phyloP scores from a whole-genome alignment of 192 early-diverging fungal genomes.

The Dispira parvispora region DNA sequence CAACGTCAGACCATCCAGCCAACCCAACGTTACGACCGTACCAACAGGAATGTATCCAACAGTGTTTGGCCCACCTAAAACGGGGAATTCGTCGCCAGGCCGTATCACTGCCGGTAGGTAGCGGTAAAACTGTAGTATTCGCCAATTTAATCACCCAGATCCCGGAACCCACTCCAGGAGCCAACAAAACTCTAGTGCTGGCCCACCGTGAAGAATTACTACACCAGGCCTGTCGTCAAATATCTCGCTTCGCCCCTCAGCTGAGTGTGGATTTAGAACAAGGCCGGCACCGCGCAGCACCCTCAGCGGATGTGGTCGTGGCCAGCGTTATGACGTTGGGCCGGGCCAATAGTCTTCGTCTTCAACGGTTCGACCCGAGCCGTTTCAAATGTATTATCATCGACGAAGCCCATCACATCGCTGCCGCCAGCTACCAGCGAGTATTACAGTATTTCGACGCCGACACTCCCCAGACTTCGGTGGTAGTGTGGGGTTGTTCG shows the following conservation, averaged over 20 bases:
- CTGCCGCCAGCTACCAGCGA: slow-evolving; percentile 51
- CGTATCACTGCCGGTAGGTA: slow-evolving; percentile 67
- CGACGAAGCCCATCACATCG: slow-evolving; percentile 87
- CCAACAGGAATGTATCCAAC: slow-evolving; percentile 73
- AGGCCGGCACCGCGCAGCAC: slow-evolving; percentile 37
- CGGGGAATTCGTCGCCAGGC: slow-evolving; percentile 53
- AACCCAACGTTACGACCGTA: slow-evolving; percentile 44
- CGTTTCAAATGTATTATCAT: slow-evolving; percentile 81
- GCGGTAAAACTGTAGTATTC: slow-evolving; percentile 85
- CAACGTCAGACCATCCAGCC: neutral
- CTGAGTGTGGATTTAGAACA: slow-evolving; percentile 48
- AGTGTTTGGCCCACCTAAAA: slow-evolving; percentile 30
- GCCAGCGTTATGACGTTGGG: slow-evolving; percentile 67
- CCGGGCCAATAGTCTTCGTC: slow-evolving; percentile 22
- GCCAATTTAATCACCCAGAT: slow-evolving; percentile 60
- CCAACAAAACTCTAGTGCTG: slow-evolving; percentile 64
- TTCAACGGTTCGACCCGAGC: slow-evolving; percentile 48
- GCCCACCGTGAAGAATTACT: slow-evolving; percentile 84
- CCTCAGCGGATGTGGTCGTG: slow-evolving; percentile 50
- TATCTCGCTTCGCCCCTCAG: slow-evolving; percentile 37
- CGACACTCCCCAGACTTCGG: slow-evolving; percentile 21
- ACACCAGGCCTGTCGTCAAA: slow-evolving; percentile 55
- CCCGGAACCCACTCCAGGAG: slow-evolving; percentile 33
- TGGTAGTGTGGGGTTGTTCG: slow-evolving; percentile 85
- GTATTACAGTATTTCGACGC: slow-evolving; percentile 57